Evolutionary conservation across 164 flowering plant genomes (phyloP), one percentile per base, ranked within the genome.

Genomic region (Umbellularia californica): DNA sequence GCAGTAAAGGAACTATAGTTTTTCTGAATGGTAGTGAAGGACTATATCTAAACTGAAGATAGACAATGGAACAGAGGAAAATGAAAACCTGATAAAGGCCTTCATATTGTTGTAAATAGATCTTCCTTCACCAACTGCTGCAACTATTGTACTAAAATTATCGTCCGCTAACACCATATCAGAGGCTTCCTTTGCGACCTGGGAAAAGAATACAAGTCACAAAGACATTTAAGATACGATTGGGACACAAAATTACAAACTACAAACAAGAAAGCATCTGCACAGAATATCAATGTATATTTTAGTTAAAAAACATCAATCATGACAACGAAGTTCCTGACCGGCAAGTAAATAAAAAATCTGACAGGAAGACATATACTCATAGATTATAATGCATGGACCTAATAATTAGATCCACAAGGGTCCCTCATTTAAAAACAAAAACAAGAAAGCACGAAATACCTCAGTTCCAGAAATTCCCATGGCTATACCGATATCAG

Each of bases 171-270:
- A 82, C 41, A 95, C 98, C 98, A 95, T 92, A 77, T 93, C 98
- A 65, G 99, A 94, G 22, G 99, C 97, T 82, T 95, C 98, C 80
- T 95, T 95, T 55, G 99, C 99, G 75, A 95, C 99, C 99, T 95
- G 87, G 41, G 58, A 73, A 68, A 30, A 41, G 73, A 71, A 24
- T 55, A 20, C 5, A 20, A 6, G 47, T 41, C 47, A 41, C 11
- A 63, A 15, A 10, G 50, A 66, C 23, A 22, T 41, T 27, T 1
- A 41, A 41, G 47, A 41, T 41, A 41, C 0, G 11, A 41, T 41
- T 41, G 47, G 47, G 10, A 41, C 47, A 41, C 47, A 41, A 9
- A 9, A 35, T 35, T 5, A 35, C 41, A 35, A 35, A 41, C 47
- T 5, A 41, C 47, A 41, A 41, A 41, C 47, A 41, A 41, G 47